Evolutionary conservation across 176 grass and related monocot species (phyloP), one percentile per base, ranked within the genome.

Genomic region (Aegilops sharonensis): DNA sequence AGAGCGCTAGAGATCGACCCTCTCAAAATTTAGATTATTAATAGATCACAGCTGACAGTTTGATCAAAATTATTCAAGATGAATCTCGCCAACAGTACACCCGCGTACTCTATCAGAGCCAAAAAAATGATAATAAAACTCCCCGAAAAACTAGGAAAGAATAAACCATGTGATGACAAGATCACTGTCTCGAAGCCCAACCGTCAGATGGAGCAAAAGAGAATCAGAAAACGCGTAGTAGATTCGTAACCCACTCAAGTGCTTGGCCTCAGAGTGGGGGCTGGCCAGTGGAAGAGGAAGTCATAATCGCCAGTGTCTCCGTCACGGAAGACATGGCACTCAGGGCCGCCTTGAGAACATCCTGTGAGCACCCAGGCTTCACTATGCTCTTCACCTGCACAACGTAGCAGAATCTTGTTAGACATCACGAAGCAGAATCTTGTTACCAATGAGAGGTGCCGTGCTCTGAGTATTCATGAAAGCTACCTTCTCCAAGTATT

Each of bases 341-440:
- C 30, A 99, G 78, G 0, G 94, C 97, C 9, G 94, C 97, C 89
- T 93, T 99, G 17, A 99, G 92, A 72, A 99, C 92, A 79, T 96
- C 97, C 60, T 96, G 97, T 4, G 97, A 91, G 86, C 97, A 99
- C 37, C 97, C 97, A 39, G 97, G 97, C 88, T 99, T 99, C 89
- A 99, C 97, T 27, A 99, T 94, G 85, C 80, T 93, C 86, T 87
- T 99, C 82, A 99, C 97, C 97, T 99, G 82, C 73, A 78, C 15
- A 1, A 18, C 21, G 61, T 39, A 79, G 0, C 80, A 13, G 25
- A 78, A 31, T 31, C 30, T 31, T 31, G 36, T 89, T 68, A 87
- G 18, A 1, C 20, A 72, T 34, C 20, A 77, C 24, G 3, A 78
- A 57, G 45, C 11, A 12, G 15, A 52, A 81, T 76, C 14, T 81